A percentile compares a stretch with the other conserved stretches of the same genome.
phyloP scores from a whole-genome alignment of 257 asterid genomes.

The Solanum bulbocastanum region DNA sequence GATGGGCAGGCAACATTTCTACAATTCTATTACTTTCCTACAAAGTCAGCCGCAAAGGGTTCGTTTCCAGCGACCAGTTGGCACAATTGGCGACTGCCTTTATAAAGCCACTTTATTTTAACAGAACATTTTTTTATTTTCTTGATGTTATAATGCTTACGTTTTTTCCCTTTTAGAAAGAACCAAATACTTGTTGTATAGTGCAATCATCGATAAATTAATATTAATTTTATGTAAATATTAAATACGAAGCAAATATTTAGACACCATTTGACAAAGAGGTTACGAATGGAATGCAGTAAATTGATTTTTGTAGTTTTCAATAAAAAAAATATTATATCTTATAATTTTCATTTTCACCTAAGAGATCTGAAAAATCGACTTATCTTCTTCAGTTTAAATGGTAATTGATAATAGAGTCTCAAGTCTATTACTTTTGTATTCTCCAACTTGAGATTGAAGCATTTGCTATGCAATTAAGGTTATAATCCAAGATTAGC shows the following conservation, averaged over 20 bases:
- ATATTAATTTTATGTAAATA: neutral
- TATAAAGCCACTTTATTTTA: neutral
- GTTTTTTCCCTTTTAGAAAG: neutral
- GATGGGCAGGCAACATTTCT: neutral
- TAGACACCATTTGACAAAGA: neutral
- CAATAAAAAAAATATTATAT: accelerated
- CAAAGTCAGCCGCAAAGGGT: neutral
- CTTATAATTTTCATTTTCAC: too few relatives aligned
- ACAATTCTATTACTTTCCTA: neutral
- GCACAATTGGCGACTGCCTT: neutral
- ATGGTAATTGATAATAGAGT: neutral
- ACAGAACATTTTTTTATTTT: neutral
- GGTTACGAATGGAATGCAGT: neutral
- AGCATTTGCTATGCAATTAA: neutral
- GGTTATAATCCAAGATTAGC: neutral
- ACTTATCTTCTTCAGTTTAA: neutral
- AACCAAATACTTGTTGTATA: neutral
- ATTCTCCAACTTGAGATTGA: neutral
- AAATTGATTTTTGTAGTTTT: neutral
- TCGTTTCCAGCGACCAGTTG: neutral
- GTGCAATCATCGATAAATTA: neutral
- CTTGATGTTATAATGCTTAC: neutral
- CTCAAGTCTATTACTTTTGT: neutral
- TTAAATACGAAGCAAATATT: neutral
- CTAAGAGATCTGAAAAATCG: neutral